Conservation (phyloP, 169 alveolate genomes). For the Plasmodium coatneyi region DNA sequence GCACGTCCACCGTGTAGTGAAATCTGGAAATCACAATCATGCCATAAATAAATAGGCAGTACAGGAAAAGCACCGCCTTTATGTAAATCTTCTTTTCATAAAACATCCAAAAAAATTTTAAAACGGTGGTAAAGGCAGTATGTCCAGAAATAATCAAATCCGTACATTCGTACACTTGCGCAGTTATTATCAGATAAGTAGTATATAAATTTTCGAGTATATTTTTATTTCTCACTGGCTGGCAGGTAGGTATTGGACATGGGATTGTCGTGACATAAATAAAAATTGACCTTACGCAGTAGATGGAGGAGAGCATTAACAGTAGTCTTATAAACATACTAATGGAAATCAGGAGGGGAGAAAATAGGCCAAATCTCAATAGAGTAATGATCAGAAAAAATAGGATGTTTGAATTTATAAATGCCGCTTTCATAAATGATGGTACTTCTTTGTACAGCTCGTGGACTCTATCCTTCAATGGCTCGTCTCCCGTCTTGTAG, state of each 20-base stretch:
- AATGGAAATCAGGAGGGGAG: constrained; percentile 73
- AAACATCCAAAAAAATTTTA: constrained; percentile 69
- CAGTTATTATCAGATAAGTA: constrained; percentile 68
- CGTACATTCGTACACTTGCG: constrained; percentile 80
- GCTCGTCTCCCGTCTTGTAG: constrained; percentile 65
- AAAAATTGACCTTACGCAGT: constrained; percentile 79
- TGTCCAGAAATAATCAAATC: constrained; percentile 87
- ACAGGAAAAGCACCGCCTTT: constrained; percentile 26
- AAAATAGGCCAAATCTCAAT: constrained; percentile 71
- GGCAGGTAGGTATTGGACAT: constrained; percentile 75
- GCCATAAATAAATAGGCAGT: constrained; percentile 26
- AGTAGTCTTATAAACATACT: constrained; percentile 75
- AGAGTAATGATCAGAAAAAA: constrained; percentile 29
- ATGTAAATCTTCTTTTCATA: constrained; percentile 53
- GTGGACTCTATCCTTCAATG: constrained; percentile 80
- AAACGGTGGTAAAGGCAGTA: constrained; percentile 76
- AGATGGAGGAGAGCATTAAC: constrained; percentile 64
- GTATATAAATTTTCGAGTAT: constrained; percentile 39
- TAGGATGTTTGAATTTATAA: constrained; percentile 64
- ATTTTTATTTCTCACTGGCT: constrained; percentile 32
- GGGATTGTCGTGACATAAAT: constrained; percentile 82
- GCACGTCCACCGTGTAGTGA: constrained; percentile 85
- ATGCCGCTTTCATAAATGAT: constrained; percentile 7
- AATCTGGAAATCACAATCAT: constrained; percentile 76
- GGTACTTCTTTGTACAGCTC: constrained; percentile 56